These are phyloP conservation scores for Nigrospora osmanthi DNA, from an alignment of 2,329 filamentous ascomycete genomes.

Conservation along the genomic window DNA sequence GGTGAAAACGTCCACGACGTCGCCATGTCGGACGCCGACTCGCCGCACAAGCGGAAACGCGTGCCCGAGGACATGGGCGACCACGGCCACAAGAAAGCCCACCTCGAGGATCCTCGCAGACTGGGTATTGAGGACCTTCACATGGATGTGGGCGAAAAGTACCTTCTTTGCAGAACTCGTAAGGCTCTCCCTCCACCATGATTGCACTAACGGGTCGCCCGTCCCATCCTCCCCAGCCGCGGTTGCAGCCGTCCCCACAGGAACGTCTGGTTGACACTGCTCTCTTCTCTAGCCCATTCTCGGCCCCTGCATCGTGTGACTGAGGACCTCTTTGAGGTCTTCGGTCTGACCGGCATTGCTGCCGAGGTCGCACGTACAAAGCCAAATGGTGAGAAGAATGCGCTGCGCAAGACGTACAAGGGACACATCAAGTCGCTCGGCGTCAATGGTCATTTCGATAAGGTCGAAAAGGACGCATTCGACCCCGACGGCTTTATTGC, in stretches of 20 bases:
- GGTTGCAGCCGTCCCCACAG: conserved; percentile 6
- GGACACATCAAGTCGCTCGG: conserved; percentile 58
- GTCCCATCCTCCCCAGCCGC: background rate
- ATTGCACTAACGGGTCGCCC: background rate
- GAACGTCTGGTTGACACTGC: conserved; percentile 34
- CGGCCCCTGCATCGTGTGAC: conserved; percentile 39
- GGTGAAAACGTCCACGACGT: conserved; percentile 33
- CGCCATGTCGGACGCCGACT: conserved; percentile 38
- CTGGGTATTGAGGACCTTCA: conserved; percentile 58
- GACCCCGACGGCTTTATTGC: conserved; percentile 43
- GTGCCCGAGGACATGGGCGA: conserved; percentile 46
- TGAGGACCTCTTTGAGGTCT: conserved; percentile 52
- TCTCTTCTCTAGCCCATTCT: conserved; percentile 38
- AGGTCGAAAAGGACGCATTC: conserved; percentile 45
- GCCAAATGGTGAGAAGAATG: conserved; percentile 60
- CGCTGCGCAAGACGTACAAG: conserved; percentile 60
- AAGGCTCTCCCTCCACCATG: conserved; percentile 44
- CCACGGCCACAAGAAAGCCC: conserved; percentile 53
- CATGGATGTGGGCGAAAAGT: conserved; percentile 59
- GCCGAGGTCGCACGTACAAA: conserved; percentile 55
- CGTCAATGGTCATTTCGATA: conserved; percentile 54
- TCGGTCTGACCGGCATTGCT: conserved; percentile 47
- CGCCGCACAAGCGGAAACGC: conserved; percentile 56
- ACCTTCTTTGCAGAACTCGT: conserved; percentile 60
- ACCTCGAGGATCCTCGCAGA: conserved; percentile 49